Percentiles rank a stretch among this genome's conserved stretches.
Evolutionary conservation across 106 monocot genomes (phyloP).

Genomic region (Allium fistulosum): DNA sequence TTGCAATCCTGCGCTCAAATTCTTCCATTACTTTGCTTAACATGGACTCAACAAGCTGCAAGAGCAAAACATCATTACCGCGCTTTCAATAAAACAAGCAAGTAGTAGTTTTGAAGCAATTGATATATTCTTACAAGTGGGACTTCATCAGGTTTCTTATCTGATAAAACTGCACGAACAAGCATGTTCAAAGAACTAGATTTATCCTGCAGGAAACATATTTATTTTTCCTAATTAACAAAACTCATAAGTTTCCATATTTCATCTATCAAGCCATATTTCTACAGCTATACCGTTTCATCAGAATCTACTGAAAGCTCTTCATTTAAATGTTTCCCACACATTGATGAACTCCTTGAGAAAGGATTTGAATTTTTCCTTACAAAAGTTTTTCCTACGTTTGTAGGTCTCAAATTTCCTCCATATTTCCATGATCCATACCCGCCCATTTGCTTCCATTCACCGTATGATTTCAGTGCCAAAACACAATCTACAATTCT

Average conservation of each 20-base stretch:
- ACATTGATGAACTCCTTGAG: conserved; percentile 34
- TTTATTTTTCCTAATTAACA: too few species aligned
- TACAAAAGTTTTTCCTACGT: conserved; percentile 53
- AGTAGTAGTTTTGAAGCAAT: too few species aligned
- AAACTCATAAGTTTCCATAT: too few species aligned
- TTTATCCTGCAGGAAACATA: conserved; percentile 23
- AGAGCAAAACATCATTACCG: background rate
- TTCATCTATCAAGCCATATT: background rate
- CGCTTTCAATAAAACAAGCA: too few species aligned
- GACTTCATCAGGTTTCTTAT: conserved; percentile 86
- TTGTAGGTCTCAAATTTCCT: conserved; percentile 52
- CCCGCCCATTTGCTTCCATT: conserved; percentile 84
- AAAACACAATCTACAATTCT: conserved; percentile 79
- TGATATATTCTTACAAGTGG: conserved; percentile 41
- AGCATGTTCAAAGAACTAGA: conserved; percentile 59
- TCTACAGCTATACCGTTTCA: conserved; percentile 46
- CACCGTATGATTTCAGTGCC: conserved; percentile 82
- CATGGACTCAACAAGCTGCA: conserved; percentile 77
- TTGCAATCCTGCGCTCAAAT: conserved; percentile 55
- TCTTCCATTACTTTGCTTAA: conserved; percentile 80
- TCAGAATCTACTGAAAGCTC: conserved; percentile 23
- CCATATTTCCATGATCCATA: conserved; percentile 80
- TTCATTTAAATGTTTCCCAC: conserved; percentile 28
- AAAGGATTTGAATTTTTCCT: conserved; percentile 72
- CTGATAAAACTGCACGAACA: conserved; percentile 58